These are phyloP conservation scores for Macrophomina tecta DNA, from an alignment of 2,329 filamentous ascomycete genomes.

Conservation along the genomic window DNA sequence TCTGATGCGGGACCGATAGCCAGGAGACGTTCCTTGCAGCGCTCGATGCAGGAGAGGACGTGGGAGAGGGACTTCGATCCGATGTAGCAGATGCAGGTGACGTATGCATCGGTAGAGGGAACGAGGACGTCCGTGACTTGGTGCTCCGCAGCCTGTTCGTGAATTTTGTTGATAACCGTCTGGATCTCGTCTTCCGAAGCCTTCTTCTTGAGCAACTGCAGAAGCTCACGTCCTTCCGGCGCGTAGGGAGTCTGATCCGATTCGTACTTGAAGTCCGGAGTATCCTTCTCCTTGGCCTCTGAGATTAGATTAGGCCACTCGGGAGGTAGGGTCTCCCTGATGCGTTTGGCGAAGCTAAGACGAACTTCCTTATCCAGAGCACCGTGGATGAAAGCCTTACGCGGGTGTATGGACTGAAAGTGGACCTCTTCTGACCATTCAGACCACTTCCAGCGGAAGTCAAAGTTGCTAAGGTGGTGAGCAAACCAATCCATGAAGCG, in stretches of 20 bases:
- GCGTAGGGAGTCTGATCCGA: constrained; percentile 79
- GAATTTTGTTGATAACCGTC: constrained; percentile 77
- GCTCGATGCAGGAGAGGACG: constrained; percentile 92
- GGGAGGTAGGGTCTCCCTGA: constrained; percentile 89
- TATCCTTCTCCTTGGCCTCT: constrained; percentile 89
- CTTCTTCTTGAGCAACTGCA: constrained; percentile 80
- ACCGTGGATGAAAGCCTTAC: constrained; percentile 91
- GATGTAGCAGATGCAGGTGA: constrained; percentile 90
- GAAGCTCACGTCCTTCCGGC: constrained; percentile 81
- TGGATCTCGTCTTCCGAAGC: constrained; percentile 87
- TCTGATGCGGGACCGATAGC: constrained; percentile 78
- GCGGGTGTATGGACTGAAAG: constrained; percentile 77
- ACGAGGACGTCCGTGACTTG: constrained; percentile 77
- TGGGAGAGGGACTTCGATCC: constrained; percentile 96
- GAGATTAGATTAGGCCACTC: constrained; percentile 82
- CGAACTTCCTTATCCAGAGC: constrained; percentile 96
- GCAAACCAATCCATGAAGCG: constrained; percentile 98
- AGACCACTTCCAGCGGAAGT: constrained; percentile 99
- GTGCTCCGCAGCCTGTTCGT: constrained; percentile 73
- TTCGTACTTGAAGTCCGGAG: constrained; percentile 92
- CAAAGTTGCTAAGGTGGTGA: constrained; percentile 97
- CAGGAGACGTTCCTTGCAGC: constrained; percentile 86
- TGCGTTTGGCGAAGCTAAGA: constrained; percentile 92
- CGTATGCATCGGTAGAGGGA: constrained; percentile 89
- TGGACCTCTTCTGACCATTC: constrained; percentile 88